Base-by-base conservation (phyloP, 805 yeast genomes). In the Nakazawaea wickerhamii region DNA sequence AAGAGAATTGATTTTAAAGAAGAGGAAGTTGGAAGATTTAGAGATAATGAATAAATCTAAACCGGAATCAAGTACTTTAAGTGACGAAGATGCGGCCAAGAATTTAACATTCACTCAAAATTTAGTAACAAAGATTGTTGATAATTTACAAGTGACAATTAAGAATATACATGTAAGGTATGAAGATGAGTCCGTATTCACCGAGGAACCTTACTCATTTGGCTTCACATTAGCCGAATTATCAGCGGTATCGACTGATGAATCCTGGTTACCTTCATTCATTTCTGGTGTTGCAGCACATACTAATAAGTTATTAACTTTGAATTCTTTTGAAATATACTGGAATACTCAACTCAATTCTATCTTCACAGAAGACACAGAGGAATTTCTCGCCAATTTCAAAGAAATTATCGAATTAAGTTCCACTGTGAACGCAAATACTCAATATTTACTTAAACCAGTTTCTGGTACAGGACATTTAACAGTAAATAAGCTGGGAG, bases 151-250 rank as follows among this genome's bases (percentile, higher is more conserved):
- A 60, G 75, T 93, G 10, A 85, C 95, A 2, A 86, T 93, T 50
- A 86, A 81, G 53, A 88, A 87, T 56, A 93, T 93, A 49, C 99
- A 93, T 60, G 61, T 93, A 17, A 72, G 99, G 44, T 93, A 90
- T 55, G 99, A 95, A 55, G 99, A 93, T 62, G 66, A 73, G 5
- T 67, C 75, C 32, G 72, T 77, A 4, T 80, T 87, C 50, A 81
- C 95, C 0, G 83, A 80, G 44, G 56, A 59, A 23, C 95, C 96
- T 3, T 86, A 85, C 51, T 71, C 96, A 0, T 63, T 89, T 30
- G 99, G 99, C 4, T 52, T 88, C 14, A 83, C 95, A 0, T 70
- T 93, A 38, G 75, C 77, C 32, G 98, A 93, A 62, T 68, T 93
- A 32, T 87, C 96, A 0, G 98, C 96, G 0, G 84, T 89, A 0